These are phyloP conservation scores for Pichia californica DNA, from an alignment of 805 yeast genomes.

Conservation along the genomic window DNA sequence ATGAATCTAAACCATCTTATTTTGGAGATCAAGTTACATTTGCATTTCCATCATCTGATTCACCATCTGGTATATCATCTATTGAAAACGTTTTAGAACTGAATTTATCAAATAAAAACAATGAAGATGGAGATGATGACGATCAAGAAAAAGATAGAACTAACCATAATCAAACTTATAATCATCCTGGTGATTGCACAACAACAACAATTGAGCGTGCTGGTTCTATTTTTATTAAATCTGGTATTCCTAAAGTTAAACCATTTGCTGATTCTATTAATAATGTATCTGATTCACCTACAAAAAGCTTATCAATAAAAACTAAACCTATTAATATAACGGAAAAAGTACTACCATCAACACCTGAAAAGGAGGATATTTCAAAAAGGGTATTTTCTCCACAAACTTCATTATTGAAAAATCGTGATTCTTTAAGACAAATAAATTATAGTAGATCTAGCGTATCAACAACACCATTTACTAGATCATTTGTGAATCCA, in stretches of 20 bases:
- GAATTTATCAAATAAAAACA: not conserved
- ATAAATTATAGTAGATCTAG: too few relatives aligned
- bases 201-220: constrained; percentile 8
- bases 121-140: not conserved
- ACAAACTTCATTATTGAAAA: not conserved
- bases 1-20: constrained; percentile 12
- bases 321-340: too few relatives aligned
- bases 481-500: constrained; percentile 2
- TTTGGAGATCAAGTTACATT: constrained; percentile 10
- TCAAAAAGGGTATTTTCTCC: not conserved
- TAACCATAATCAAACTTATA: too few relatives aligned
- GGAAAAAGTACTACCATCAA: too few relatives aligned
- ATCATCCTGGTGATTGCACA: too few relatives aligned
- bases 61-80: not conserved
- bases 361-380: not conserved
- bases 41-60: constrained; percentile 9
- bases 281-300: too few relatives aligned
- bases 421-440: constrained; percentile 5
- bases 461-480: not conserved
- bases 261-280: constrained; percentile 8
- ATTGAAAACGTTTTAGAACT: too few relatives aligned
- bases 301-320: too few relatives aligned
- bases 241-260: constrained; percentile 11
- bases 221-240: constrained; percentile 14
- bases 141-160: not conserved